These are phyloP conservation scores for Ceratobasidium sp. DNA, from an alignment of 1,284 basidiomycete species.

Conservation along the genomic window DNA sequence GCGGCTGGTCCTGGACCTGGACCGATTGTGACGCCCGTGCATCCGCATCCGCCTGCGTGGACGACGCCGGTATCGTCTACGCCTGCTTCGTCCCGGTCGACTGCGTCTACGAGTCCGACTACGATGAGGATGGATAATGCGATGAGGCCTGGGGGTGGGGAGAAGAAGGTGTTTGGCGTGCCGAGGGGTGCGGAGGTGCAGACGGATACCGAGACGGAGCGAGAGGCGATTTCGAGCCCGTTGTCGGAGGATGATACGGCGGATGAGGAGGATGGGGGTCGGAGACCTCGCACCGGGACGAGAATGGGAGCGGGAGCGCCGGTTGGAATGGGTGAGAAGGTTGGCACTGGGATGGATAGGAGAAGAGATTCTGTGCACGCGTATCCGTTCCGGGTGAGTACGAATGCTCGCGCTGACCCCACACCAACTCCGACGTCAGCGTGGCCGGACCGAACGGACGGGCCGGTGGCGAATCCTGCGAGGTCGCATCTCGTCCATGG, in stretches of 20 bases:
- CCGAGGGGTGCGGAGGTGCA: neutral
- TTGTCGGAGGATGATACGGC: conserved; percentile 34
- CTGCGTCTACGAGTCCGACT: too few relatives aligned
- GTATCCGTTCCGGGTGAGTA: too few relatives aligned
- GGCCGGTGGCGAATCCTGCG: neutral
- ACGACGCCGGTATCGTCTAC: too few relatives aligned
- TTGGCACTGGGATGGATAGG: neutral
- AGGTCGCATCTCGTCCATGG: conserved; percentile 19
- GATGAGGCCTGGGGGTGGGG: too few relatives aligned
- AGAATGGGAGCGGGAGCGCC: neutral
- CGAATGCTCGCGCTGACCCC: too few relatives aligned
- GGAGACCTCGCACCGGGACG: neutral
- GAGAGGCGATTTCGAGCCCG: conserved; percentile 23
- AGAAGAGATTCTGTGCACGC: neutral
- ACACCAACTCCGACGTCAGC: too few relatives aligned
- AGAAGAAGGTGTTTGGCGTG: neutral
- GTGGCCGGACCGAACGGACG: neutral
- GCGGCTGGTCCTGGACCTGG: too few relatives aligned
- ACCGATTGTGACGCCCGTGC: too few relatives aligned
- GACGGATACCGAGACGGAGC: conserved; percentile 37
- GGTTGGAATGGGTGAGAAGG: neutral
- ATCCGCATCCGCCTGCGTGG: too few relatives aligned
- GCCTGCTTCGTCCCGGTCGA: too few relatives aligned
- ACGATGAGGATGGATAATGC: too few relatives aligned
- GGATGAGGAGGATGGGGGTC: conserved; percentile 19